Conservation (phyloP, 345 rosid species). For the Eucalyptus marginata region DNA sequence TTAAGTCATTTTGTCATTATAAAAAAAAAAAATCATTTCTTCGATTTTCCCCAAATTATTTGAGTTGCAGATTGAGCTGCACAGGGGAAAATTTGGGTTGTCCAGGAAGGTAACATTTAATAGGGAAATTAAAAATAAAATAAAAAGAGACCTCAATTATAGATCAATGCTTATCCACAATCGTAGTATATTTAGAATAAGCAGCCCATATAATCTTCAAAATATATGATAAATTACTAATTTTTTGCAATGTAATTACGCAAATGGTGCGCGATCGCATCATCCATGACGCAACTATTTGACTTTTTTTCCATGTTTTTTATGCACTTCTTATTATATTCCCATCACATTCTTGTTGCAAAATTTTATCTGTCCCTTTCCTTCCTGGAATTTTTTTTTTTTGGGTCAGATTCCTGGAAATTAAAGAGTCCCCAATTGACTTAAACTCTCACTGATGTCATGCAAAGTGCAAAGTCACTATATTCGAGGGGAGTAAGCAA, state of each 20-base stretch:
- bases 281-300: background rate
- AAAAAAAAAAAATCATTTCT: background rate
- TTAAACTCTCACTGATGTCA: background rate
- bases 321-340: background rate
- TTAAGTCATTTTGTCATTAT: background rate
- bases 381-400: background rate
- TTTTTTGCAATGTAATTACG: background rate
- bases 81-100: background rate
- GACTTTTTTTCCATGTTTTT: background rate
- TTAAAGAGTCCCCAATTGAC: background rate
- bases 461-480: too few relatives aligned
- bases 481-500: background rate
- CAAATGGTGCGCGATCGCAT: background rate
- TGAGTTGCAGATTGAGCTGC: background rate
- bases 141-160: background rate
- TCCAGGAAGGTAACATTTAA: background rate
- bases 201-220: background rate
- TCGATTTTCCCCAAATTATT: background rate
- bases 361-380: background rate
- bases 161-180: background rate
- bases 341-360: background rate
- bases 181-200: background rate
- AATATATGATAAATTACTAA: background rate
- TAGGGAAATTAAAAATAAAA: background rate
- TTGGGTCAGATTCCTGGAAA: background rate